Percentiles rank a stretch among this genome's conserved stretches.
Evolutionary conservation across 2,329 filamentous ascomycete species (phyloP).

Genomic region (Calonectria leucothoes): DNA sequence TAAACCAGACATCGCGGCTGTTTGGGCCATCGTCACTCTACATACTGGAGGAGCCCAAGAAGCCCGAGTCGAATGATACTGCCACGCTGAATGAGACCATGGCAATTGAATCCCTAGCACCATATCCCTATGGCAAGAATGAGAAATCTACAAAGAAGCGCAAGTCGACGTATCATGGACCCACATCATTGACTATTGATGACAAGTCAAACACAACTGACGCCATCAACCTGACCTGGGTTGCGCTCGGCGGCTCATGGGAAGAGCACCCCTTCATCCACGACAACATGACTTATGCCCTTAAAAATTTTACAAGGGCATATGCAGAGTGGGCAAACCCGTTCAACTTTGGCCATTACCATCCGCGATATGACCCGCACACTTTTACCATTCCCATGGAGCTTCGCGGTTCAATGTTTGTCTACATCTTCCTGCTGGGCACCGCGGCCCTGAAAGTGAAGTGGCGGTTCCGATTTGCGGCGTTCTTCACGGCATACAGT

Average conservation of each 20-base stretch:
- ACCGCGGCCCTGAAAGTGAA: slow-evolving; percentile 50
- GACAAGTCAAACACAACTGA: slow-evolving; percentile 45
- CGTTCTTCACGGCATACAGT: slow-evolving; percentile 47
- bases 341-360: slow-evolving; percentile 53
- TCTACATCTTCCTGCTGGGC: slow-evolving; percentile 54
- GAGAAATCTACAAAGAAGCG: slow-evolving; percentile 1
- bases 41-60: slow-evolving; percentile 32
- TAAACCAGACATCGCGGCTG: slow-evolving; percentile 45
- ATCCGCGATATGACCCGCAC: slow-evolving; percentile 55
- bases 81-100: slow-evolving; percentile 15
- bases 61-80: slow-evolving; percentile 20
- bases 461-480: slow-evolving; percentile 47
- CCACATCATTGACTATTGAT: not conserved
- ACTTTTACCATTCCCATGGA: slow-evolving; percentile 57
- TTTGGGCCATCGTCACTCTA: slow-evolving; percentile 47
- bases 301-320: slow-evolving; percentile 51
- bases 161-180: not conserved
- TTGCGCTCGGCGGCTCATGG: slow-evolving; percentile 54
- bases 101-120: not conserved
- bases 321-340: slow-evolving; percentile 55
- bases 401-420: slow-evolving; percentile 53
- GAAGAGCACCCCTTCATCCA: slow-evolving; percentile 55
- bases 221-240: slow-evolving; percentile 45
- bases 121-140: not conserved
- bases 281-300: slow-evolving; percentile 50